phyloP scores from a whole-genome alignment of 1,139 yeast species.

The Nadsonia starkeyi-henricii region DNA sequence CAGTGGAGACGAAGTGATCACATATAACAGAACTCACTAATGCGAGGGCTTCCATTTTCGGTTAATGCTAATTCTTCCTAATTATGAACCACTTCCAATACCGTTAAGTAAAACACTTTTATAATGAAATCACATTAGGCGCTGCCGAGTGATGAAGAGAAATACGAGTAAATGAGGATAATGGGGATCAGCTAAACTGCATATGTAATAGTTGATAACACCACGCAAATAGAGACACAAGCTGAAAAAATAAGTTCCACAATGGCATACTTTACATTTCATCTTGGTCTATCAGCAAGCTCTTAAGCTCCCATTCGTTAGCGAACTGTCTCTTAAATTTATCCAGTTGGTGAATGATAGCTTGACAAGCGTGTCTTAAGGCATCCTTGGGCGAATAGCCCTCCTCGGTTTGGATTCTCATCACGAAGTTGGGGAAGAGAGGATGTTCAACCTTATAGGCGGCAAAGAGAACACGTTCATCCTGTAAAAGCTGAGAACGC shows the following conservation, averaged over 20 bases:
- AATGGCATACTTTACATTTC: too few relatives aligned
- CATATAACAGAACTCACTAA: not conserved
- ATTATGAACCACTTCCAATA: too few relatives aligned
- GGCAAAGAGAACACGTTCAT: slow-evolving; percentile 78
- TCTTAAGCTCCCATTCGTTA: slow-evolving; percentile 87
- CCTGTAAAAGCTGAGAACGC: slow-evolving; percentile 74
- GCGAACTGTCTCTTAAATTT: slow-evolving; percentile 62
- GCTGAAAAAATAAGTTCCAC: too few relatives aligned
- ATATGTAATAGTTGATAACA: too few relatives aligned
- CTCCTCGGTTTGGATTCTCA: slow-evolving; percentile 92
- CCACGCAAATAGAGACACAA: too few relatives aligned
- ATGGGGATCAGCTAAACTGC: too few relatives aligned
- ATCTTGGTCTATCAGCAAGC: slow-evolving; percentile 32
- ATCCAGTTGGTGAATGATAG: slow-evolving; percentile 66
- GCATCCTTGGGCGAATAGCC: slow-evolving; percentile 89
- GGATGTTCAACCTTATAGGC: slow-evolving; percentile 98
- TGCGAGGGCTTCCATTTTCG: slow-evolving; percentile 5
- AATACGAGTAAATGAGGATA: too few relatives aligned
- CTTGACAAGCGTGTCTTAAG: slow-evolving; percentile 73
- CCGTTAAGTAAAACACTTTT: too few relatives aligned
- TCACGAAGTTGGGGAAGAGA: slow-evolving; percentile 80
- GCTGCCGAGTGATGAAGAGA: too few relatives aligned
- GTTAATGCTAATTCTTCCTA: not conserved
- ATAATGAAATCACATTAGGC: too few relatives aligned
- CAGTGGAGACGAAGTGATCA: not conserved